These are phyloP conservation scores for Amaranthus palmeri DNA, from an alignment of 148 eudicot genomes.

Conservation along the genomic window DNA sequence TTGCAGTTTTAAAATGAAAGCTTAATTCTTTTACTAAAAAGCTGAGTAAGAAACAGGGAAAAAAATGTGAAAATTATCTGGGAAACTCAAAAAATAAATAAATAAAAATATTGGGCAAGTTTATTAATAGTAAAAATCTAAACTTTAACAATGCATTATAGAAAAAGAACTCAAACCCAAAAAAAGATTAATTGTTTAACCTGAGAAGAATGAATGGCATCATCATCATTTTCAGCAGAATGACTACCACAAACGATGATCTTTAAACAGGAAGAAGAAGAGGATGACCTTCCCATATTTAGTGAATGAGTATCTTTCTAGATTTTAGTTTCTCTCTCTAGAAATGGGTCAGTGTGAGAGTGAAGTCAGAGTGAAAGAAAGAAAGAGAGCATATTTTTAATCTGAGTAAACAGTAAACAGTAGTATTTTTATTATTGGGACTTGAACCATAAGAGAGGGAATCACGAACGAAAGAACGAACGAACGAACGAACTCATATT, in stretches of 20 bases:
- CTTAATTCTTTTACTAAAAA: no score
- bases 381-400: background rate
- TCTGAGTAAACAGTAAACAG: no score
- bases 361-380: background rate
- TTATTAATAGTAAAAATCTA: no score
- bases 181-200: slow-evolving; percentile 15
- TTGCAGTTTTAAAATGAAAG: no score
- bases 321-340: slow-evolving; percentile 2
- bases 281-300: slow-evolving; percentile 18
- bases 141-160: no score
- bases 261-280: slow-evolving; percentile 56
- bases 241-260: slow-evolving; percentile 67
- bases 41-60: no score
- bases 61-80: background rate
- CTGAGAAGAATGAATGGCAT: slow-evolving; percentile 32
- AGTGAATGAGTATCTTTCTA: no score
- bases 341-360: background rate
- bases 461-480: slow-evolving; percentile 2
- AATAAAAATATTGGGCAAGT: background rate
- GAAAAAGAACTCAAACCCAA: no score
- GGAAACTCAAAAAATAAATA: no score
- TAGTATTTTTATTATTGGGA: slow-evolving; percentile 6
- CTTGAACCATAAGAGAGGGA: slow-evolving; percentile 11
- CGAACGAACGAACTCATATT: no score
- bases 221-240: slow-evolving; percentile 47